Evolutionary conservation across 2,329 filamentous ascomycete genomes (phyloP).

Genomic region (Dothistroma septosporum): DNA sequence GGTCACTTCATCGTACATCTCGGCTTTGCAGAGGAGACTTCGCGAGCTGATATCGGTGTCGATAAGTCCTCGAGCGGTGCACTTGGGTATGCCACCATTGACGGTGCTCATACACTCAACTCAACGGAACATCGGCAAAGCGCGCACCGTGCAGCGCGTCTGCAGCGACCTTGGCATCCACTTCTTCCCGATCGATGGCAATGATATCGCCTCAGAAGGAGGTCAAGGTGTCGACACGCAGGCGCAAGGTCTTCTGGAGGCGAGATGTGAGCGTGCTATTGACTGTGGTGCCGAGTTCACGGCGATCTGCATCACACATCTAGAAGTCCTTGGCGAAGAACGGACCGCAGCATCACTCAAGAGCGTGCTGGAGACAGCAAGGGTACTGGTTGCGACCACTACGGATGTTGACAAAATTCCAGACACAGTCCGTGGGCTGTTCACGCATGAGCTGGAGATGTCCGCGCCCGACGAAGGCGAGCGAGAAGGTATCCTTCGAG

Average conservation of each 20-base stretch:
- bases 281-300: slow-evolving; percentile 82
- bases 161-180: slow-evolving; percentile 89
- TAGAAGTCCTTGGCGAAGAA: slow-evolving; percentile 87
- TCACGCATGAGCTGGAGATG: slow-evolving; percentile 95
- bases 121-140: slow-evolving; percentile 89
- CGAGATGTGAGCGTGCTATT: slow-evolving; percentile 81
- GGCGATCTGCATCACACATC: slow-evolving; percentile 77
- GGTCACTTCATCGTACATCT: slow-evolving; percentile 42
- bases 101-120: slow-evolving; percentile 86
- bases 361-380: slow-evolving; percentile 71
- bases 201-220: slow-evolving; percentile 90
- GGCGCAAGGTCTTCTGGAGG: slow-evolving; percentile 84
- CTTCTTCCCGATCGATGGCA: slow-evolving; percentile 81
- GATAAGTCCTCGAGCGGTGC: slow-evolving; percentile 80
- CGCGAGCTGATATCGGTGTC: slow-evolving; percentile 83
- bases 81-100: slow-evolving; percentile 80
- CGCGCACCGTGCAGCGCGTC: slow-evolving; percentile 69
- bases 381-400: slow-evolving; percentile 88
- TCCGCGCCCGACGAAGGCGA: slow-evolving; percentile 87
- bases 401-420: slow-evolving; percentile 93
- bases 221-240: slow-evolving; percentile 86
- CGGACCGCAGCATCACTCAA: slow-evolving; percentile 81
- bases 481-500: slow-evolving; percentile 78
- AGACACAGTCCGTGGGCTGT: slow-evolving; percentile 81
- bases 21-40: slow-evolving; percentile 57